A percentile compares a stretch with the other conserved stretches of the same genome.
Evolutionary conservation across 495 filamentous ascomycete genomes (phyloP).

Genomic region (Penicillium coffeae): DNA sequence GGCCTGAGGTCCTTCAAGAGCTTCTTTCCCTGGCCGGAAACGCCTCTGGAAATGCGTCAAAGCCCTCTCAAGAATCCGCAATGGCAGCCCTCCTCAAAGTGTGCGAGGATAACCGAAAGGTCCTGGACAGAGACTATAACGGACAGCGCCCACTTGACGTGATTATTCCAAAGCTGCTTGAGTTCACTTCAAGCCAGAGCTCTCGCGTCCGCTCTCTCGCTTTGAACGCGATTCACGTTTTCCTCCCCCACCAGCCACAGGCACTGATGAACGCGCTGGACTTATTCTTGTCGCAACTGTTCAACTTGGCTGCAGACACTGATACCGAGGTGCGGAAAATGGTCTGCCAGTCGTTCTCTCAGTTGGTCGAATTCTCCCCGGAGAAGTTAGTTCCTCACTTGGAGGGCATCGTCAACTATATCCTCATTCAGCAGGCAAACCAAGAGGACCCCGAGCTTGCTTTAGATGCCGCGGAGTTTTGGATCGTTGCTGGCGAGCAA

Average conservation of each 20-base stretch:
- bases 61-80: constrained; percentile 81
- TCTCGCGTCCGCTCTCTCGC: constrained; percentile 74
- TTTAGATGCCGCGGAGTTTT: constrained; percentile 95
- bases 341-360: constrained; percentile 89
- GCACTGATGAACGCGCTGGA: constrained; percentile 74
- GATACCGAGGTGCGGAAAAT: constrained; percentile 78
- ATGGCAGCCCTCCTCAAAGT: constrained; percentile 92
- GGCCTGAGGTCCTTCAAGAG: constrained; percentile 85
- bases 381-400: constrained; percentile 89
- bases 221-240: constrained; percentile 82
- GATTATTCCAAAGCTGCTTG: constrained; percentile 85
- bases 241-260: constrained; percentile 76
- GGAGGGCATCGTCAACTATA: constrained; percentile 85
- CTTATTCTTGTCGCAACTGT: constrained; percentile 72
- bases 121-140: constrained; percentile 79
- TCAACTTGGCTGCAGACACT: constrained; percentile 70
- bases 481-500: constrained; percentile 90
- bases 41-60: constrained; percentile 58
- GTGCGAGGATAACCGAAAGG: constrained; percentile 90
- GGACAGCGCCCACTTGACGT: constrained; percentile 82
- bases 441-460: constrained; percentile 84
- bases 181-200: constrained; percentile 71
- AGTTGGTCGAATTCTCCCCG: constrained; percentile 84
- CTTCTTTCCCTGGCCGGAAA: constrained; percentile 74
- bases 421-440: constrained; percentile 81